A percentile compares a stretch with the other conserved stretches of the same genome.
Evolutionary conservation across 805 yeast genomes (phyloP).

Genomic region (Wilhelminamyces savonicus): DNA sequence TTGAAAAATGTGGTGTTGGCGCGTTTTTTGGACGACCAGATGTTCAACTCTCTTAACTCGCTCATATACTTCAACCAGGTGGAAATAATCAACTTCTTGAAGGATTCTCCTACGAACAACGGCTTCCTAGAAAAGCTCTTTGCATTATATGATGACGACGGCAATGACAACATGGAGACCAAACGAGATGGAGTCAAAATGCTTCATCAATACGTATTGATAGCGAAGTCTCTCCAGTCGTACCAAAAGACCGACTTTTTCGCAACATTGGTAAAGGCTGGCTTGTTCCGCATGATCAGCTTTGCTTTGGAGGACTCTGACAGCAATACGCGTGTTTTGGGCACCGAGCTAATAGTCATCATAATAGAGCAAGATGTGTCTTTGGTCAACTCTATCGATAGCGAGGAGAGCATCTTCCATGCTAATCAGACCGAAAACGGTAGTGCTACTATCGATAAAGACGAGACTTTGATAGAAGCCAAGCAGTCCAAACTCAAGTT

Average conservation of each 20-base stretch:
- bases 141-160: conserved; percentile 40
- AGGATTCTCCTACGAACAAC: conserved; percentile 32
- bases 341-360: conserved; percentile 74
- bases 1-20: conserved; percentile 84
- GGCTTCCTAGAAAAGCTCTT: conserved; percentile 56
- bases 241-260: conserved; percentile 62
- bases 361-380: conserved; percentile 80
- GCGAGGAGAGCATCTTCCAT: conserved; percentile 24
- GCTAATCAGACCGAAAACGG: conserved; percentile 16
- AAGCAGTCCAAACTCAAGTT: conserved; percentile 23
- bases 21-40: conserved; percentile 73
- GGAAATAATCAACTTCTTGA: conserved; percentile 55
- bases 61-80: conserved; percentile 66
- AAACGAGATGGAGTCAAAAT: conserved; percentile 68
- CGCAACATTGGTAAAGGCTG: conserved; percentile 54
- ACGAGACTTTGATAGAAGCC: conserved; percentile 4
- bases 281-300: conserved; percentile 62
- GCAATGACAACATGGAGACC: conserved; percentile 4
- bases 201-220: conserved; percentile 71
- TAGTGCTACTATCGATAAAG: too few species aligned
- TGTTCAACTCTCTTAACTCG: conserved; percentile 59
- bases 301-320: conserved; percentile 59
- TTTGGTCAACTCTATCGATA: conserved; percentile 39
- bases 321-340: conserved; percentile 51
- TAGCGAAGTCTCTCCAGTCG: conserved; percentile 62